Conservation (phyloP, 2,329 filamentous ascomycete genomes). For the Balansia obtecta region DNA sequence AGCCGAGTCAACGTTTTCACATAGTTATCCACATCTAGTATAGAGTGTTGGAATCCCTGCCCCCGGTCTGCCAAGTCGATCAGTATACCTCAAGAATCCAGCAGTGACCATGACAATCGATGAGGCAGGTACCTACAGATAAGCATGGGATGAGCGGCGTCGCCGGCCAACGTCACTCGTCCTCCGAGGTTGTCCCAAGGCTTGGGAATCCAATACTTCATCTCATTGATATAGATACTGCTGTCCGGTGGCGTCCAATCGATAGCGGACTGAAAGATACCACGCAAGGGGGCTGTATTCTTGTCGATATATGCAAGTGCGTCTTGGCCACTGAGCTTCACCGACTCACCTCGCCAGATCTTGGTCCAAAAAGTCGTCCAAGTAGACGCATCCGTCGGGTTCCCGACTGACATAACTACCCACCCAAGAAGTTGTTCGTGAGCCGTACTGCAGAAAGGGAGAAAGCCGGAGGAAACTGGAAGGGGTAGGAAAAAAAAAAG, state of each 20-base stretch:
- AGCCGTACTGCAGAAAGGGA: not conserved
- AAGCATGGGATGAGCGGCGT: slow-evolving; percentile 32
- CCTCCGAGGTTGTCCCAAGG: slow-evolving; percentile 19
- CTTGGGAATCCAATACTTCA: slow-evolving; percentile 23
- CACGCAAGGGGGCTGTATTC: slow-evolving; percentile 14
- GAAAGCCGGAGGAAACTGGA: too few relatives aligned
- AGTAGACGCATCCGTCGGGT: slow-evolving; percentile 12
- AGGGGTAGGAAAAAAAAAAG: too few relatives aligned
- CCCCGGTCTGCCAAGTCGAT: slow-evolving; percentile 22
- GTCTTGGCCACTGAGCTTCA: slow-evolving; percentile 20
- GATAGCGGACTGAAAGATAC: slow-evolving; percentile 20
- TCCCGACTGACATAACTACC: slow-evolving; percentile 11
- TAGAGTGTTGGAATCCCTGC: slow-evolving; percentile 31
- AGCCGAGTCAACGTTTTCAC: slow-evolving; percentile 19
- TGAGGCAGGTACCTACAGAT: slow-evolving; percentile 17
- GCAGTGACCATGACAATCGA: too few relatives aligned
- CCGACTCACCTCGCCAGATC: slow-evolving; percentile 18
- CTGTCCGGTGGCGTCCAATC: slow-evolving; percentile 22
- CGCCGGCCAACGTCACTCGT: slow-evolving; percentile 25
- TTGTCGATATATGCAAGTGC: slow-evolving; percentile 20
- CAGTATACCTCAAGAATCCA: not conserved
- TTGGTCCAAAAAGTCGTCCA: slow-evolving; percentile 25
- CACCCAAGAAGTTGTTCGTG: not conserved
- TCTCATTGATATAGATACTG: slow-evolving; percentile 20
- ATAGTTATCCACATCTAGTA: slow-evolving; percentile 26